Evolutionary conservation across 495 filamentous ascomycete species (phyloP), one percentile per base, ranked within the genome.

Genomic region (Letharia lupina): DNA sequence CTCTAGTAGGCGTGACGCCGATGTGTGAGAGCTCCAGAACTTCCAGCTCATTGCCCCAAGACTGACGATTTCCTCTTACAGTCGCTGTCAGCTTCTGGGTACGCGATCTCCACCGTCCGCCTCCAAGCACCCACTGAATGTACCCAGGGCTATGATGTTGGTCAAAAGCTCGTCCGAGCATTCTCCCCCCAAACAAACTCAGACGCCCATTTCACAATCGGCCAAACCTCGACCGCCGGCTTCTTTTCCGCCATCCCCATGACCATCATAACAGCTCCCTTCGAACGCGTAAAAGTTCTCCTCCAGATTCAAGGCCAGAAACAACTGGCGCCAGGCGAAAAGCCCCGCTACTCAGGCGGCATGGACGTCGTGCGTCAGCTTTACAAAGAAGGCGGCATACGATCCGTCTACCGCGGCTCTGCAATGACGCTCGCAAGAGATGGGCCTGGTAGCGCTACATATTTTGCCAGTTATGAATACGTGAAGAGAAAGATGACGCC

Each of bases 221-320:
- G 82, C 35, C 94, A 98, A 76, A 88, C 95, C 79, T 91, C 91
- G 40, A 84, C 89, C 35, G 94, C 94, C 16, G 94, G 94, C 63
- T 96, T 96, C 85, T 96, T 98, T 86, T 93, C 89, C 70, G 94
- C 94, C 58, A 91, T 98, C 67, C 94, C 94, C 70, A 96, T 96
- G 92, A 98, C 95, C 1, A 75, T 91, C 75, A 97, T 98, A 79
- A 98, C 94, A 5, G 94, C 95, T 0, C 94, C 95, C 65, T 97
- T 98, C 72, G 94, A 98, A 84, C 93, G 94, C 68, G 92, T 98
- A 69, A 98, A 98, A 80, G 93, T 98, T 23, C 91, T 98, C 60
- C 87, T 98, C 4, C 94, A 98, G 77, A 96, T 98, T 67, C 94
- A 98, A 75, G 93, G 93, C 68, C 93, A 97, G 76, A 93, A 93